Conservation (phyloP, 306 rosid species). For the Cucumis cinereus region DNA sequence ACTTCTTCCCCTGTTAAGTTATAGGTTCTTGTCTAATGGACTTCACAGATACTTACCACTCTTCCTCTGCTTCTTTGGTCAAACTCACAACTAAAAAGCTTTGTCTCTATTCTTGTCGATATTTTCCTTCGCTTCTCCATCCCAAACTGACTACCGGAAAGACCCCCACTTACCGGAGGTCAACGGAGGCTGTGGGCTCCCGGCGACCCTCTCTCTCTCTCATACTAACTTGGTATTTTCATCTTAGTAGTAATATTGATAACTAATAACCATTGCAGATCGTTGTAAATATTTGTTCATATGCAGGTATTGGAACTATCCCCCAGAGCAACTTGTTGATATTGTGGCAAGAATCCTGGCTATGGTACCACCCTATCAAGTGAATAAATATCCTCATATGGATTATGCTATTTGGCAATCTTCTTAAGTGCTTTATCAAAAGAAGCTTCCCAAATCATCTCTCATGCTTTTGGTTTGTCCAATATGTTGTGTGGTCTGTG, state of each 20-base stretch:
- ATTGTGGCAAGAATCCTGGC: slow-evolving; percentile 88
- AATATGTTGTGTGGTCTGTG: not conserved
- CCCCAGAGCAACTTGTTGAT: slow-evolving; percentile 98
- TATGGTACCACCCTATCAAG: slow-evolving; percentile 94
- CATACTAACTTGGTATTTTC: too few relatives aligned
- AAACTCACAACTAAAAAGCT: too few relatives aligned
- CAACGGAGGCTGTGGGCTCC: too few relatives aligned
- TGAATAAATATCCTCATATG: not conserved
- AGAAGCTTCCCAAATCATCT: not conserved
- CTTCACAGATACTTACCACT: too few relatives aligned
- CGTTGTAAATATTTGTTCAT: slow-evolving; percentile 8
- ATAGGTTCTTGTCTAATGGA: too few relatives aligned
- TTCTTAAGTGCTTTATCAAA: not conserved
- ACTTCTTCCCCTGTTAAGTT: too few relatives aligned
- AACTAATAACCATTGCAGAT: not conserved
- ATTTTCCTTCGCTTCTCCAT: too few relatives aligned
- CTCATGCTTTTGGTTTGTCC: not conserved
- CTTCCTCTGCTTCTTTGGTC: too few relatives aligned
- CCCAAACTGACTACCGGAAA: too few relatives aligned
- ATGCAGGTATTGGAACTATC: slow-evolving; percentile 86
- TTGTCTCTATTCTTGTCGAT: too few relatives aligned
- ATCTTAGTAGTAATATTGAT: not conserved
- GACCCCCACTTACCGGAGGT: too few relatives aligned
- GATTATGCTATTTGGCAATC: not conserved
- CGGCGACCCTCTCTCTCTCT: too few relatives aligned